Conservation (phyloP, 495 filamentous ascomycete genomes). For the Massariosphaeria phaeospora region DNA sequence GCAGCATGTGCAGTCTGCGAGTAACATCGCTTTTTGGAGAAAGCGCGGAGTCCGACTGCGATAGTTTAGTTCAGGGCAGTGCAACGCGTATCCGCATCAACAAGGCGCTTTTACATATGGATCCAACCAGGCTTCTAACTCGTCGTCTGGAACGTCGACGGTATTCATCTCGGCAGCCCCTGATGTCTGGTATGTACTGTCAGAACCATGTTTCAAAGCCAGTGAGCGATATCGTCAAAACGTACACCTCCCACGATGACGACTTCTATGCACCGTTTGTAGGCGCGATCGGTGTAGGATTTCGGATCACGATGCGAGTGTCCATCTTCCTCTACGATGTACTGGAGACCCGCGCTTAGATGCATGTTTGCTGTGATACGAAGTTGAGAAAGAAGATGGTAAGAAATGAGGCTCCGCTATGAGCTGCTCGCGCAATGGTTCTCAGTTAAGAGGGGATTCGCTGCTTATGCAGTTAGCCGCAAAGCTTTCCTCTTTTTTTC, state of each 20-base stretch:
- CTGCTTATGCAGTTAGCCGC: too few species aligned
- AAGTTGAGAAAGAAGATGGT: too few species aligned
- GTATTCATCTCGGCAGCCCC: neutral
- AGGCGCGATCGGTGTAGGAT: neutral
- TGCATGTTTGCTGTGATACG: too few species aligned
- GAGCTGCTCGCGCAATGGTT: too few species aligned
- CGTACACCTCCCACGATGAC: neutral
- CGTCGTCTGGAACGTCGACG: neutral
- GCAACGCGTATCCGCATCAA: too few species aligned
- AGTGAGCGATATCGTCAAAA: neutral
- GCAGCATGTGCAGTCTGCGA: neutral
- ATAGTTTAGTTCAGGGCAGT: neutral
- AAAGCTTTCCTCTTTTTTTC: too few species aligned
- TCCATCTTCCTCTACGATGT: neutral
- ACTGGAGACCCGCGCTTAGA: neutral
- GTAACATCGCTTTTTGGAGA: neutral
- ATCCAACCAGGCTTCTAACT: neutral
- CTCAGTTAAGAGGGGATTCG: too few species aligned
- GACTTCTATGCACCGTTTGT: neutral
- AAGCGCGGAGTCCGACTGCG: neutral
- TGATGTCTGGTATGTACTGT: neutral
- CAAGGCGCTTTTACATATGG: neutral
- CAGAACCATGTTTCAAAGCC: neutral
- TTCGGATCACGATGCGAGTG: neutral
- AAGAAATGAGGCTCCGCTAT: too few species aligned